Evolutionary conservation across 169 alveolate species (phyloP).

Genomic region (Cryptosporidium canis): DNA sequence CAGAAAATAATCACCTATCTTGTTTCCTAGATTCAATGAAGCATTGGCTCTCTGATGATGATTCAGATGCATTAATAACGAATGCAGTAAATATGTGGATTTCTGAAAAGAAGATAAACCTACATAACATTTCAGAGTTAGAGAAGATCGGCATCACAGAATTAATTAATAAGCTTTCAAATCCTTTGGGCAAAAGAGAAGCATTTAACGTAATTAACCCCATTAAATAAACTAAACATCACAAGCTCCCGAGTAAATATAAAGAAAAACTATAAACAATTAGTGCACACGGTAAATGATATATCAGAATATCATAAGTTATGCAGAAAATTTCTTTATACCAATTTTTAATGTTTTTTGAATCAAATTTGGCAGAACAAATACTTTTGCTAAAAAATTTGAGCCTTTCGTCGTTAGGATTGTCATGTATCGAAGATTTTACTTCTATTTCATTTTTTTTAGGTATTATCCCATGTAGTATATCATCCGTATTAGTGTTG

Average conservation of each 20-base stretch:
- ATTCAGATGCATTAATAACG: slow-evolving; percentile 38
- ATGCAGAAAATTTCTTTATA: not conserved
- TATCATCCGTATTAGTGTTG: not conserved
- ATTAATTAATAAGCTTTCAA: not conserved
- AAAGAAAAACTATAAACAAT: slow-evolving; percentile 44
- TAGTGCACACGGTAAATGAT: slow-evolving; percentile 44
- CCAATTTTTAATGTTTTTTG: not conserved
- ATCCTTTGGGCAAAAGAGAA: slow-evolving; percentile 46
- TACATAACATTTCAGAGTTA: not conserved
- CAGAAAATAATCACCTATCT: not conserved
- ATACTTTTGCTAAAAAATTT: not conserved
- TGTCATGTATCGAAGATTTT: not conserved
- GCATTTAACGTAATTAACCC: slow-evolving; percentile 31
- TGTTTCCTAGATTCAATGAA: slow-evolving; percentile 57
- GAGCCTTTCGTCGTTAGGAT: not conserved
- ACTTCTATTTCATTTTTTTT: not conserved
- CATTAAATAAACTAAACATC: not conserved
- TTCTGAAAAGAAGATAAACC: slow-evolving; percentile 47
- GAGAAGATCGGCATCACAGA: slow-evolving; percentile 20
- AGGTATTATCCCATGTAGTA: not conserved
- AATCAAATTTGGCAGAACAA: not conserved
- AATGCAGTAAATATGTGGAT: slow-evolving; percentile 61
- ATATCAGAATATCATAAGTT: not conserved
- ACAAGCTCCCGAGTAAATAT: not conserved
- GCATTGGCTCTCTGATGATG: slow-evolving; percentile 39